phyloP scores from a whole-genome alignment of 2,329 filamentous ascomycete genomes.

The Venturia pyrina region DNA sequence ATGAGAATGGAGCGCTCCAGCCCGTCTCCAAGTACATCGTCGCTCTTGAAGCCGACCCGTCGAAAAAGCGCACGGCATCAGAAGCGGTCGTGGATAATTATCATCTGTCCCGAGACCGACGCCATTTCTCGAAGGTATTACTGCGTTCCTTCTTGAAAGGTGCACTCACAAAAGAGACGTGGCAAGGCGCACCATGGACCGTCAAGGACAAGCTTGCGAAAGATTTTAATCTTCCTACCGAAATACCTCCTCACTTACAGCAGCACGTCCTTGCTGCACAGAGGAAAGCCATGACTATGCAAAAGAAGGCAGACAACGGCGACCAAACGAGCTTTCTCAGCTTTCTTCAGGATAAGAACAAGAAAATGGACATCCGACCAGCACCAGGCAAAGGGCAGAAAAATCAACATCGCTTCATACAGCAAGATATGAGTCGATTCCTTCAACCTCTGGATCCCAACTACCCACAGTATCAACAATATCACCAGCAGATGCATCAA shows the following conservation, averaged over 20 bases:
- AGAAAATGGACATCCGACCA: slow-evolving; percentile 49
- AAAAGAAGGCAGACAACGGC: slow-evolving; percentile 41
- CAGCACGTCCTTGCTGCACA: slow-evolving; percentile 68
- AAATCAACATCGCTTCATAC: slow-evolving; percentile 10
- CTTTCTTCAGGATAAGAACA: slow-evolving; percentile 35
- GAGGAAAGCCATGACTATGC: slow-evolving; percentile 49
- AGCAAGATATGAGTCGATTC: slow-evolving; percentile 9
- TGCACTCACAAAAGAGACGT: slow-evolving; percentile 81
- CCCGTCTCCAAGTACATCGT: slow-evolving; percentile 76
- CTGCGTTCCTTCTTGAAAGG: slow-evolving; percentile 91
- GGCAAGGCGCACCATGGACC: slow-evolving; percentile 94
- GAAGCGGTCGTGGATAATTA: slow-evolving; percentile 33
- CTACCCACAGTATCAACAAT: slow-evolving; percentile 4
- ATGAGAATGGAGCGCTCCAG: slow-evolving; percentile 56
- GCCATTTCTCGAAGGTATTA: slow-evolving; percentile 89
- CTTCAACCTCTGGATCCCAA: slow-evolving; percentile 5
- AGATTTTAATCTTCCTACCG: slow-evolving; percentile 76
- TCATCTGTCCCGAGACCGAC: slow-evolving; percentile 77
- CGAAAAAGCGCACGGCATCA: not conserved
- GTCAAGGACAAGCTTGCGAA: slow-evolving; percentile 80
- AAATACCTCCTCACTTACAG: slow-evolving; percentile 71
- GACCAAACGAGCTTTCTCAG: slow-evolving; percentile 38
- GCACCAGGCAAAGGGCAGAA: slow-evolving; percentile 43
- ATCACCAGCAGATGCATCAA: slow-evolving; percentile 6
- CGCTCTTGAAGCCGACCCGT: slow-evolving; percentile 28